A percentile compares a stretch with the other conserved stretches of the same genome.
Conservation (phyloP, 768 basidiomycete species). For the Erythrobasidium yunnanense region DNA sequence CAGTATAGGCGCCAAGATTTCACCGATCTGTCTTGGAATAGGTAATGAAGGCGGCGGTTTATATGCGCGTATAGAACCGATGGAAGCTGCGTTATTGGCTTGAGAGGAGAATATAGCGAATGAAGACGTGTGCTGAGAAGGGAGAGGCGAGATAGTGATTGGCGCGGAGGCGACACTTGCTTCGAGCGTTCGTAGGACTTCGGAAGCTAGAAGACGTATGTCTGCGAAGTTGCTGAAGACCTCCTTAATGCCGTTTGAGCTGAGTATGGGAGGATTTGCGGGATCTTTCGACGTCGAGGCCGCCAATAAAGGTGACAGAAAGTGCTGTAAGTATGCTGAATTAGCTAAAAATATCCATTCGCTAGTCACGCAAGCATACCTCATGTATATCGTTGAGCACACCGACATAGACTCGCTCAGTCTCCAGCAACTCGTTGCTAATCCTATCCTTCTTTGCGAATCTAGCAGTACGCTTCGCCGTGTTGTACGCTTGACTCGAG, state of each 20-base stretch:
- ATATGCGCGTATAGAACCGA: slow-evolving; percentile 3
- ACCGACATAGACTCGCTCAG: slow-evolving; percentile 32
- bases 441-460: slow-evolving; percentile 29
- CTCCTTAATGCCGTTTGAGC: slow-evolving; percentile 28
- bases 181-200: slow-evolving; percentile 31
- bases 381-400: slow-evolving; percentile 34
- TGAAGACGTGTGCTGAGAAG: background rate
- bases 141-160: background rate
- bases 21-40: slow-evolving; percentile 26
- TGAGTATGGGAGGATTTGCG: slow-evolving; percentile 23
- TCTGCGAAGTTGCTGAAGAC: slow-evolving; percentile 37
- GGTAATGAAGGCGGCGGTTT: background rate
- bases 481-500: background rate
- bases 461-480: slow-evolving; percentile 12
- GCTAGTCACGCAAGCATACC: background rate
- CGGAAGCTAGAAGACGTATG: slow-evolving; percentile 32
- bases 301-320: slow-evolving; percentile 27
- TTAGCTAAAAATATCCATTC: background rate
- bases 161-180: slow-evolving; percentile 21
- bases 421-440: slow-evolving; percentile 33
- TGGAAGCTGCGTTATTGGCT: background rate
- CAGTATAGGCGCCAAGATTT: slow-evolving; percentile 30
- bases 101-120: background rate
- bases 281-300: background rate
- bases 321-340: slow-evolving; percentile 26